Evolutionary conservation across 768 basidiomycete genomes (phyloP), one percentile per base, ranked within the genome.

Genomic region (Auriscalpium orientale): DNA sequence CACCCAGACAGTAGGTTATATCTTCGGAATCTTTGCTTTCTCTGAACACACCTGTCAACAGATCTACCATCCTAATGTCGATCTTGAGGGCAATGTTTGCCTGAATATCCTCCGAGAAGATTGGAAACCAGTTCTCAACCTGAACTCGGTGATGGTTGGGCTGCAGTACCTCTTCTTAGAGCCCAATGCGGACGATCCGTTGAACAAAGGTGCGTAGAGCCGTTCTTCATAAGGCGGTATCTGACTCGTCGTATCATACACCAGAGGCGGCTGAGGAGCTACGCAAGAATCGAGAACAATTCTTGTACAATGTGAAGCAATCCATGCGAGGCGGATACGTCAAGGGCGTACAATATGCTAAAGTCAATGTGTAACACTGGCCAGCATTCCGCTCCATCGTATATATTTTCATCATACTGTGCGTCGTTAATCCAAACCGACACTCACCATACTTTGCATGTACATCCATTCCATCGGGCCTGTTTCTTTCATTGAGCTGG

Each of bases 61-160:
- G 95, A 98, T 98, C 67, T 99, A 99, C 71, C 97, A 99, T 69
- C 97, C 97, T 1, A 99, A 99, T 66, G 87, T 99, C 52, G 97
- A 99, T 71, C 80, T 97, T 38, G 93, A 98, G 68, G 97, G 97
- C 46, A 98, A 98, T 64, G 95, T 99, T 47, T 99, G 97, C 76
- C 71, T 99, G 64, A 98, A 98, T 73, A 98, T 98, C 68, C 81
- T 98, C 56, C 84, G 97, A 68, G 97, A 99, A 76, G 97, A 99
- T 74, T 99, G 97, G 97, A 99, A 99, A 68, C 97, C 97, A 6
- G 97, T 99, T 3, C 77, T 99, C 46, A 98, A 98, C 71, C 78
- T 99, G 52, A 98, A 94, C 69, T 91, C 95, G 34, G 92, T 99
- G 61, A 95, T 98, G 92, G 91, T 98, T 57, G 97, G 97, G 37